A percentile compares a stretch with the other conserved stretches of the same genome.
Conservation (phyloP, 108 stramenopile genomes). For the Stephanodiscus minutulus region DNA sequence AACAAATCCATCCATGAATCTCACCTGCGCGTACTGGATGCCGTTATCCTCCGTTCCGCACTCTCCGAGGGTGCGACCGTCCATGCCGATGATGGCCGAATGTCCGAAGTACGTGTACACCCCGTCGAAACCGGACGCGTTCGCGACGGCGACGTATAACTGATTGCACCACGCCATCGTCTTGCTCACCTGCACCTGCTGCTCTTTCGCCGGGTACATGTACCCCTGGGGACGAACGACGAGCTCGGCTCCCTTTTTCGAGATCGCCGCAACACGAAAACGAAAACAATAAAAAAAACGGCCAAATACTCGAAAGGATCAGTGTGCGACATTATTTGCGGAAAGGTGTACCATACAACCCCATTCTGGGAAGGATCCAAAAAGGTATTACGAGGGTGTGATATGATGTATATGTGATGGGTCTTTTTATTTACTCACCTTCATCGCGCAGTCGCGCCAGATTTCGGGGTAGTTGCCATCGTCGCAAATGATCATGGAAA, state of each 20-base stretch:
- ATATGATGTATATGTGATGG: too few species aligned
- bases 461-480: slow-evolving; percentile 84
- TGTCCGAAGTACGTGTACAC: slow-evolving; percentile 74
- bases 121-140: slow-evolving; percentile 84
- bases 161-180: slow-evolving; percentile 89
- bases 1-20: neutral
- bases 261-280: too few species aligned
- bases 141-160: slow-evolving; percentile 86
- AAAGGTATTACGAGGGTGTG: too few species aligned
- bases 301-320: too few species aligned
- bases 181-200: slow-evolving; percentile 82
- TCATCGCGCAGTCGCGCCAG: slow-evolving; percentile 79
- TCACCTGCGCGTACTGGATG: slow-evolving; percentile 51
- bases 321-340: too few species aligned
- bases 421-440: too few species aligned
- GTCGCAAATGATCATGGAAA: slow-evolving; percentile 84
- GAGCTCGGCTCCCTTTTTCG: slow-evolving; percentile 67
- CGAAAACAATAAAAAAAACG: too few species aligned
- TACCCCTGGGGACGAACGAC: slow-evolving; percentile 76
- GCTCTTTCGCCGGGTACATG: slow-evolving; percentile 89
- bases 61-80: slow-evolving; percentile 84
- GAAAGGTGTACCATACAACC: too few species aligned
- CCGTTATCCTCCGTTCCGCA: slow-evolving; percentile 82
- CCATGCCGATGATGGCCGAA: slow-evolving; percentile 71
- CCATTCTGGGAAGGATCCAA: too few species aligned